Percentiles rank a stretch among this genome's conserved stretches.
Conservation (phyloP, 768 basidiomycete species). For the Calocybe indica region DNA sequence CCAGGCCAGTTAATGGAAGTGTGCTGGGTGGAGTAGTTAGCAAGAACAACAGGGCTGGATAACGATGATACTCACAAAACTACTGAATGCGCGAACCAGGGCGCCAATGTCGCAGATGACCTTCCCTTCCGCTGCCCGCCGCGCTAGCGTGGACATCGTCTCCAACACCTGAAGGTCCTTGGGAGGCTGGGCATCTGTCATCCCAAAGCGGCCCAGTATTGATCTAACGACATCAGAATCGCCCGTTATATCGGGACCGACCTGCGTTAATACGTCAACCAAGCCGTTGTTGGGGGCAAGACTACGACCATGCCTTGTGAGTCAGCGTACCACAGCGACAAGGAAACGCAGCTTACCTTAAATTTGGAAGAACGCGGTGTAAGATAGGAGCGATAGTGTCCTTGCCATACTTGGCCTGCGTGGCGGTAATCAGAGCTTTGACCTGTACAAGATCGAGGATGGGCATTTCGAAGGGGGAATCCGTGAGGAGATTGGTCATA, state of each 20-base stretch:
- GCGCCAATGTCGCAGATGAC: slow-evolving; percentile 69
- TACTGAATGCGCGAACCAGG: slow-evolving; percentile 65
- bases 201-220: slow-evolving; percentile 67
- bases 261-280: slow-evolving; percentile 68
- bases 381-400: slow-evolving; percentile 72
- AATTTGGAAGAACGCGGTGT: slow-evolving; percentile 63
- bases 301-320: slow-evolving; percentile 29
- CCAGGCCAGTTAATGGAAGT: slow-evolving; percentile 64
- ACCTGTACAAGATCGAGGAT: slow-evolving; percentile 68
- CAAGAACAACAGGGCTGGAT: slow-evolving; percentile 1
- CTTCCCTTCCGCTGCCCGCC: slow-evolving; percentile 68
- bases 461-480: slow-evolving; percentile 62
- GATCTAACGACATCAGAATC: slow-evolving; percentile 68
- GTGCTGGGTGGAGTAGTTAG: background rate
- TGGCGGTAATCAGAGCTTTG: slow-evolving; percentile 67
- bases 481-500: slow-evolving; percentile 73
- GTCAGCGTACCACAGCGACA: background rate
- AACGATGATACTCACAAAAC: slow-evolving; percentile 51
- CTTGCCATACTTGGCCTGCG: slow-evolving; percentile 74
- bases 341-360: slow-evolving; percentile 45
- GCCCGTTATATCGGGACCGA: slow-evolving; percentile 74
- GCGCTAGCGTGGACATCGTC: slow-evolving; percentile 60
- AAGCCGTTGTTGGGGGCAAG: slow-evolving; percentile 61
- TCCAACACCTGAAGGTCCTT: slow-evolving; percentile 67
- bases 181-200: slow-evolving; percentile 67